Evolutionary conservation across 2,329 filamentous ascomycete species (phyloP).

Genomic region (Talaromyces sp.): DNA sequence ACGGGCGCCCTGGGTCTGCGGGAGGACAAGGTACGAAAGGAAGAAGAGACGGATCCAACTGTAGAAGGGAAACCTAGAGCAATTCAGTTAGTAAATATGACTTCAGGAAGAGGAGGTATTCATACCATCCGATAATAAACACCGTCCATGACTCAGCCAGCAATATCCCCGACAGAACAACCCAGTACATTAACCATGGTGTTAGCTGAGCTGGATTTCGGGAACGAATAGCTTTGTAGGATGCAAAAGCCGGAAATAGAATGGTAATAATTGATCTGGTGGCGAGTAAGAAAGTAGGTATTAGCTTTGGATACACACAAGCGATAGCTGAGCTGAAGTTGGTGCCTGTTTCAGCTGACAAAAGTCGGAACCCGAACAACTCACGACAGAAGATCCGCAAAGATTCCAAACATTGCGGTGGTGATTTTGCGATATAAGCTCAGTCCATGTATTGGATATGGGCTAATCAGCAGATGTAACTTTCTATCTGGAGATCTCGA

Average conservation of each 20-base stretch:
- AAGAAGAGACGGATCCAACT: slow-evolving; percentile 81
- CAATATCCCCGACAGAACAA: slow-evolving; percentile 75
- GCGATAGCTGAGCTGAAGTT: slow-evolving; percentile 1
- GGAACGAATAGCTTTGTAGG: slow-evolving; percentile 94
- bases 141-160: slow-evolving; percentile 81
- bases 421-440: neutral
- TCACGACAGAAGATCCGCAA: slow-evolving; percentile 67
- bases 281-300: too few relatives aligned
- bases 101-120: neutral
- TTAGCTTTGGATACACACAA: neutral
- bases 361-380: slow-evolving; percentile 28
- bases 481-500: neutral
- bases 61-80: slow-evolving; percentile 77
- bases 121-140: slow-evolving; percentile 77
- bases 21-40: slow-evolving; percentile 92
- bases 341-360: neutral
- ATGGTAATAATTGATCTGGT: slow-evolving; percentile 77
- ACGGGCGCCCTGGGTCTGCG: slow-evolving; percentile 89
- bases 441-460: neutral
- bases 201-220: slow-evolving; percentile 82
- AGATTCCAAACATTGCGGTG: slow-evolving; percentile 60
- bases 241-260: slow-evolving; percentile 91
- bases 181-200: slow-evolving; percentile 99
- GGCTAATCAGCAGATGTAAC: neutral
- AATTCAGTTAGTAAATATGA: neutral